These are phyloP conservation scores for Pelagophyceae sp. DNA, from an alignment of 352 stramenopile species.

Conservation along the genomic window DNA sequence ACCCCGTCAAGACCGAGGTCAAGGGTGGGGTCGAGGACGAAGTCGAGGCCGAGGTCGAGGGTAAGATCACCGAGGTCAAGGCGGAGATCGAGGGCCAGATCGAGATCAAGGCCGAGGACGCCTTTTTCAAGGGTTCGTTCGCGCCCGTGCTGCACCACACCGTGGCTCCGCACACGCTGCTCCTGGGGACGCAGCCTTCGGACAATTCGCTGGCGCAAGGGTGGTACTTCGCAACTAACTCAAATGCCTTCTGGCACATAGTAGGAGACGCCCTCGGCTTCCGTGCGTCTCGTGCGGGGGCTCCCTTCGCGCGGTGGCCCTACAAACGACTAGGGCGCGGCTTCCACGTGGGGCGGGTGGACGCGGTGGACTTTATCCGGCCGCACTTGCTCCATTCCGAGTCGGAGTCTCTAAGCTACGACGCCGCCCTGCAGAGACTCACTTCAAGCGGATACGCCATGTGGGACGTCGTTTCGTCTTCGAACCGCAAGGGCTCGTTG, in stretches of 20 bases:
- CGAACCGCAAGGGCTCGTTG: neutral
- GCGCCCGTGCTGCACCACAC: neutral
- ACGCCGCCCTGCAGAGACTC: neutral
- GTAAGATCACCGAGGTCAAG: no score
- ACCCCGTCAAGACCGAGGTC: no score
- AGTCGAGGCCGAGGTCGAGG: no score
- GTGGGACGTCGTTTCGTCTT: neutral
- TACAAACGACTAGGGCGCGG: no score
- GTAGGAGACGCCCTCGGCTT: conserved; percentile 15
- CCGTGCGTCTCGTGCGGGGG: no score
- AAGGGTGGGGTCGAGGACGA: no score
- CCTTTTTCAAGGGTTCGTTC: conserved; percentile 6
- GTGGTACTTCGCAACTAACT: conserved; percentile 7
- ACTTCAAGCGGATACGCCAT: neutral
- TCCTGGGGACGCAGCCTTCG: conserved; percentile 13
- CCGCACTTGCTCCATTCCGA: conserved; percentile 8
- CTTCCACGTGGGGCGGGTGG: conserved; percentile 7
- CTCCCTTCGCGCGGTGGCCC: no score
- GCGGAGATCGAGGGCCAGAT: no score
- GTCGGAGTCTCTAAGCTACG: neutral
- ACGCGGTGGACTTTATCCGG: conserved; percentile 9
- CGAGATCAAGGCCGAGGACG: no score
- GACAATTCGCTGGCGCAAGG: neutral
- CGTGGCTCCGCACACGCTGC: conserved; percentile 6
- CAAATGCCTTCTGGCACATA: conserved; percentile 17